Evolutionary conservation across 1,284 basidiomycete genomes (phyloP), one percentile per base, ranked within the genome.

Genomic region (Ceratobasidium sp.): DNA sequence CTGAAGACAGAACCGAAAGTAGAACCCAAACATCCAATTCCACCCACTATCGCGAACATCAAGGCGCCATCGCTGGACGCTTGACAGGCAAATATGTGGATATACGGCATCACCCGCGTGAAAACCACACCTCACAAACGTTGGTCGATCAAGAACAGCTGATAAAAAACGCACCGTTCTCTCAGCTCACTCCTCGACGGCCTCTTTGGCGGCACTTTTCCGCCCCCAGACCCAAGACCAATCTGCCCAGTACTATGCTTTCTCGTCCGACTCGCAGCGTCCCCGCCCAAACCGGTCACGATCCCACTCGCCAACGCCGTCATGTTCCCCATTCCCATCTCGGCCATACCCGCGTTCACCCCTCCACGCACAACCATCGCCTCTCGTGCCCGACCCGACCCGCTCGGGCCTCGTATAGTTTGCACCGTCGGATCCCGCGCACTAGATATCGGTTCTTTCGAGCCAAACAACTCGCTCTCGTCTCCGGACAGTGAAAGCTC

Each of bases 171-270:
- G 48, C 48, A 69, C 67, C 67, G 46, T 54, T 23, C 18, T 12
- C 67, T 44, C 33, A 69, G 50, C 18, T 69, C 67, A 35, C 52
- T 69, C 67, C 50, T 69, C 33, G 67, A 69, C 48, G 67, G 52
- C 50, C 67, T 33, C 67, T 69, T 69, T 12, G 66, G 64, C n/a
- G 64, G 38, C 44, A 27, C 64, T 14, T 48, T 46, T 48, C 64
- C 64, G 4, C 64, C n/a, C n/a, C 64, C 64, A 57, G 20, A 8
- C 8, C 35, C 33, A 8, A 3, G 7, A 33, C 59, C 38, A 27
- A 59, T 18, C 27, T 59, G 57, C 3, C 57, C 57, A 6, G 57
- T 27, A 16, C 57, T 46, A 46, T 59, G 3, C 57, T 33, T 33
- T 33, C 27, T 23, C 57, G n/a, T 7, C 57, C 57, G 6, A 8